Evolutionary conservation across 305 asterid species (phyloP), one percentile per base, ranked within the genome.

Genomic region (Plantago rigida): DNA sequence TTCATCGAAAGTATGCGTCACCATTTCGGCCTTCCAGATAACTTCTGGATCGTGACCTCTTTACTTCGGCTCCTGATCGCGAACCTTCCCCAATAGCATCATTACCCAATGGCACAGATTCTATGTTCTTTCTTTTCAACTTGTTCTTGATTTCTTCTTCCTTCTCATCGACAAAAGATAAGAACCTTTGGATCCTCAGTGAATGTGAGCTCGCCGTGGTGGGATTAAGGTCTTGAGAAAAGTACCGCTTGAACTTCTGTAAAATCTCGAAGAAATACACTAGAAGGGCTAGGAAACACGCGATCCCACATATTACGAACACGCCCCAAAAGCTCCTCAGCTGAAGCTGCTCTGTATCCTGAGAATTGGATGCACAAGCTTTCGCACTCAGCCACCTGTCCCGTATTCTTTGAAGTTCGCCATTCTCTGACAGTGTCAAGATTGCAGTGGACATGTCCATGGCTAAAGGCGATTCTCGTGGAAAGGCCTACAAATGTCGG

Each of bases 371-470:
- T 53, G 62, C 59, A 64, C 91, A 89, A 9, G 70, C 45, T 34
- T 63, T 72, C 31, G 65, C 67, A 6, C 64, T 74, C 69, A 86
- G 77, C 95, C 91, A 86, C 70, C 51, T 80, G 60, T 77, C 63
- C n/a, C 68, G 82, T 68, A 89, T 79, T 79, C 68, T 82, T 62
- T 79, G 73, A 48, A 89, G 95, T 45, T 82, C 72, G 10, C 96
- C 96, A 26, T 60, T 77, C 72, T 84, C 94, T 0, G 94, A 86
- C 56, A 89, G 60, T 3, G 77, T 56, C 58, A 84, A 67, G 17
- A 89, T 82, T 24, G 94, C 87, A 44, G 87, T 84, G 5, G 96
- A 86, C 78, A 89, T 72, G 79, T 86, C 96, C 71, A 72, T 64
- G 15, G 87, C 94, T 63, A 86, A 69, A 4, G 89, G 95, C 5